phyloP scores from a whole-genome alignment of 345 rosid species.

The Eutrema japonicum region DNA sequence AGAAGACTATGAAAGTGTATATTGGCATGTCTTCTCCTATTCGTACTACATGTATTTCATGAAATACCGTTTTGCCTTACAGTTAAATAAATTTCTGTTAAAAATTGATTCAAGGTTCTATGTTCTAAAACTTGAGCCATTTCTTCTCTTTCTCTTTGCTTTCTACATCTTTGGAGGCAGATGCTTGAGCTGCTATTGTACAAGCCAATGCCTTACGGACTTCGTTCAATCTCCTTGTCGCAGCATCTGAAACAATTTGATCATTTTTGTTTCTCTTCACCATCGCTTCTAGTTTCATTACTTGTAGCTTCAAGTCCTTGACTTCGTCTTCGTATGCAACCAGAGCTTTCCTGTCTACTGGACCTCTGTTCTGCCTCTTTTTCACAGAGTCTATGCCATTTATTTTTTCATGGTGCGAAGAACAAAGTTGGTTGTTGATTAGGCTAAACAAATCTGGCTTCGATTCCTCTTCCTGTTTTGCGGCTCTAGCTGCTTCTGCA shows the following conservation, averaged over 20 bases:
- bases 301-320: conserved; percentile 61
- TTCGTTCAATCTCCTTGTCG: conserved; percentile 69
- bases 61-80: neutral
- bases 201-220: conserved; percentile 65
- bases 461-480: conserved; percentile 59
- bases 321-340: conserved; percentile 80
- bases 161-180: conserved; percentile 69
- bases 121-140: conserved; percentile 83
- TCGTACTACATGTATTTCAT: conserved; percentile 22
- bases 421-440: conserved; percentile 64
- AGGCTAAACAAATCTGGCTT: conserved; percentile 80
- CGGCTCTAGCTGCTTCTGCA: conserved; percentile 72
- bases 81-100: neutral
- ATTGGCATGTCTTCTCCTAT: conserved; percentile 10
- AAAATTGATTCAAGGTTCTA: neutral
- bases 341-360: conserved; percentile 65
- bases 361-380: conserved; percentile 53
- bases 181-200: conserved; percentile 71
- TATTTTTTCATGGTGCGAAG: conserved; percentile 47
- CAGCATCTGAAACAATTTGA: conserved; percentile 74
- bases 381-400: conserved; percentile 43
- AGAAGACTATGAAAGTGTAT: conserved; percentile 61
- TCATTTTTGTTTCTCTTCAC: conserved; percentile 76
- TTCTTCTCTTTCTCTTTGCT: conserved; percentile 86
- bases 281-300: conserved; percentile 81